Evolutionary conservation across 129 eudicot species (phyloP).

Genomic region (Escallonia rubra): DNA sequence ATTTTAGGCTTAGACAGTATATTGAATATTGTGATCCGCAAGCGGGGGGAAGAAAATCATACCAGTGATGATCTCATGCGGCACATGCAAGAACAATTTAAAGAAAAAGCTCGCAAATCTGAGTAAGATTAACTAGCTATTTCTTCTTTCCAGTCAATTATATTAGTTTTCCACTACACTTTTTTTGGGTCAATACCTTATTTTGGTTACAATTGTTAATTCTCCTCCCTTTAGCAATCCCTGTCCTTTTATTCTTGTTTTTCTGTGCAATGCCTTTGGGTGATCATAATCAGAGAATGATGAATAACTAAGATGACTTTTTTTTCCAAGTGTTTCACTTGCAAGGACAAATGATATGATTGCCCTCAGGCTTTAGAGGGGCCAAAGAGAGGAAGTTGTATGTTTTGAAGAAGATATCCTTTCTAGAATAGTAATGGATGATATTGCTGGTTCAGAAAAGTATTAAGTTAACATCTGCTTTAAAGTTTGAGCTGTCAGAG

Average conservation of each 20-base stretch:
- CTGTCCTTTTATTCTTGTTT: background rate
- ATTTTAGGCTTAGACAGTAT: constrained; percentile 79
- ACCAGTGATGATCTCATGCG: constrained; percentile 83
- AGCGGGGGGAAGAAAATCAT: constrained; percentile 66
- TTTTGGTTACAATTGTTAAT: background rate
- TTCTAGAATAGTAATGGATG: no score
- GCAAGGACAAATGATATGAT: background rate
- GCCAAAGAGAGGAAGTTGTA: no score
- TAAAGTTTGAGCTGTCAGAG: no score
- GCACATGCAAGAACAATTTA: constrained; percentile 95
- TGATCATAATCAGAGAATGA: background rate
- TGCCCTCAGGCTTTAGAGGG: no score
- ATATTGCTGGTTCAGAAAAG: no score
- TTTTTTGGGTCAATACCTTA: no score
- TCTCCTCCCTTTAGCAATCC: background rate
- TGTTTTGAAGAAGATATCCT: no score
- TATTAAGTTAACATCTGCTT: no score
- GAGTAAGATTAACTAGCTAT: constrained; percentile 57
- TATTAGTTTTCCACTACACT: background rate
- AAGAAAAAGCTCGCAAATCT: constrained; percentile 94
- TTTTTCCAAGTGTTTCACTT: background rate
- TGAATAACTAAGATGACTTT: no score
- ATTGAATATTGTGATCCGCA: constrained; percentile 83
- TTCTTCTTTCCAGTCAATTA: background rate
- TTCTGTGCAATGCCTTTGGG: background rate